Conservation (phyloP, 257 asterid species). For the Forsythia suspensa region DNA sequence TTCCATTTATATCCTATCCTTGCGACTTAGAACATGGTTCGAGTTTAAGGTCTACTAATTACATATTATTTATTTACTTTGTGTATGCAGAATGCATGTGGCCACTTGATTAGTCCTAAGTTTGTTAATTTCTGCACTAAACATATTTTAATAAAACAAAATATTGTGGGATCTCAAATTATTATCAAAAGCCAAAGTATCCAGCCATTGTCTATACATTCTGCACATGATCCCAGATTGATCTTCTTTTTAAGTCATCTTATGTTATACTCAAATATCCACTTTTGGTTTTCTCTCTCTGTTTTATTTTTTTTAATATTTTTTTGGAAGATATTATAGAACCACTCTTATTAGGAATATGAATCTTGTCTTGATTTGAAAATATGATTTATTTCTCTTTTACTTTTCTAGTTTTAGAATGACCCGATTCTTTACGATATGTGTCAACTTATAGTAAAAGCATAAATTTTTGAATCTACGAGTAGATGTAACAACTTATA, state of each 20-base stretch:
- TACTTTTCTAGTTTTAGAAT: neutral
- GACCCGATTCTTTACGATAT: neutral
- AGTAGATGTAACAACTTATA: neutral
- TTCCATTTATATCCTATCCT: neutral
- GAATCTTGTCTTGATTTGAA: neutral
- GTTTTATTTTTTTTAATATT: no score
- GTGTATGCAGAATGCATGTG: slow-evolving; percentile 29
- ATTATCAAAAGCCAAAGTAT: slow-evolving; percentile 27
- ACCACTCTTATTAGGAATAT: neutral
- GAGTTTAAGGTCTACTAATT: neutral
- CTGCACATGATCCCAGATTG: slow-evolving; percentile 60
- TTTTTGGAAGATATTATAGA: neutral
- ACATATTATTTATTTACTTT: slow-evolving; percentile 20
- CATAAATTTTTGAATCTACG: neutral
- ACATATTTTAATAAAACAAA: slow-evolving; percentile 20
- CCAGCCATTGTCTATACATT: slow-evolving; percentile 26
- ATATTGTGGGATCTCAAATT: slow-evolving; percentile 32
- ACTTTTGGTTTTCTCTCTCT: neutral
- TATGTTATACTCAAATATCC: slow-evolving; percentile 18
- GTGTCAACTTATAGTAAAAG: neutral
- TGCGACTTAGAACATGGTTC: neutral
- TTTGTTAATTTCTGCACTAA: slow-evolving; percentile 4
- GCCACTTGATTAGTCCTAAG: slow-evolving; percentile 28
- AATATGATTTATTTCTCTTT: neutral
- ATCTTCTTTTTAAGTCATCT: slow-evolving; percentile 21